Percentiles rank a stretch among this genome's conserved stretches.
Evolutionary conservation across 2,329 filamentous ascomycete genomes (phyloP).

Genomic region (Ascosphaera apis): DNA sequence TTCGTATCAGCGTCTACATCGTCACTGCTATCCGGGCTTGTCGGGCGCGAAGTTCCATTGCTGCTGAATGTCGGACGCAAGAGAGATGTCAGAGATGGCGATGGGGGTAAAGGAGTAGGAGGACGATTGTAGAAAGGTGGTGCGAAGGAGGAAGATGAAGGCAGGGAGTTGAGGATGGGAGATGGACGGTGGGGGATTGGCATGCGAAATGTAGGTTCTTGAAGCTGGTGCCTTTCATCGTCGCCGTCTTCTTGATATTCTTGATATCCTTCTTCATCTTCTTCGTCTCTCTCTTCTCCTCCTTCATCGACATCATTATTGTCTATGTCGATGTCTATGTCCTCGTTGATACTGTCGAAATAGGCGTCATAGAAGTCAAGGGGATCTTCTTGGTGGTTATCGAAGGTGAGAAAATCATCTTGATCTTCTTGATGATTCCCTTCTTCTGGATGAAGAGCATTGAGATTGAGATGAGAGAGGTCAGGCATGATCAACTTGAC

Average conservation of each 20-base stretch:
- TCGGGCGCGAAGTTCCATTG: constrained; percentile 59
- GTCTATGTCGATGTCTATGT: no score
- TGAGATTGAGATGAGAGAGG: no score
- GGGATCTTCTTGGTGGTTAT: no score
- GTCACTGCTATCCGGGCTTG: constrained; percentile 77
- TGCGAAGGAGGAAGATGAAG: constrained; percentile 23
- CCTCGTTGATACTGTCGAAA: no score
- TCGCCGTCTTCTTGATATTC: constrained; percentile 9
- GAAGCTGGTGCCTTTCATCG: constrained; percentile 8
- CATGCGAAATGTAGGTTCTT: no score
- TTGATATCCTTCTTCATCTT: constrained; percentile 1
- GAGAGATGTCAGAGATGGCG: constrained; percentile 76
- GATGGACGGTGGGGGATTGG: background rate
- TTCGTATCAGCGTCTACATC: constrained; percentile 68
- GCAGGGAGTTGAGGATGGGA: background rate
- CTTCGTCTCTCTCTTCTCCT: constrained; percentile 1
- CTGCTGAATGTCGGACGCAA: constrained; percentile 46
- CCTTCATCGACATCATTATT: background rate
- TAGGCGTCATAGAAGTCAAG: no score
- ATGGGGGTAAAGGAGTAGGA: constrained; percentile 82
- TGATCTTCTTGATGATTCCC: no score
- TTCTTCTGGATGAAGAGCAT: no score
- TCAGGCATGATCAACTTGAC: no score
- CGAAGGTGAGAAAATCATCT: no score
- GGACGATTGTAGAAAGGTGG: constrained; percentile 95